Conservation (phyloP, 1,139 yeast species). For the Geotrichum cucujoidarum region DNA sequence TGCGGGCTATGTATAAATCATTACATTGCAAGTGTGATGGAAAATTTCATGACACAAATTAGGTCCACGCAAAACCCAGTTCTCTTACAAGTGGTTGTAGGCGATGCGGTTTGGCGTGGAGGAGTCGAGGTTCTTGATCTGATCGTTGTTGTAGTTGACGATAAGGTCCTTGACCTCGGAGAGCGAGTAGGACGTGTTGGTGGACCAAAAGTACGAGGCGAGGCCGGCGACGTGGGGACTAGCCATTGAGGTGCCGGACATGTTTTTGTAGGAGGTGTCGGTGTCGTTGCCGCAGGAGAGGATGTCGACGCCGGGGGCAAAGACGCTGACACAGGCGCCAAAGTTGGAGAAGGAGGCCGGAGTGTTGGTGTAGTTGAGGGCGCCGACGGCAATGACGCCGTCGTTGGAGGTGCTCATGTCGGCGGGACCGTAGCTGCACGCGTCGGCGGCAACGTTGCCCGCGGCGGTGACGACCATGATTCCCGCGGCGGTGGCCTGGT, state of each 20-base stretch:
- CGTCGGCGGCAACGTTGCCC: constrained; percentile 81
- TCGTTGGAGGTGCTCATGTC: constrained; percentile 52
- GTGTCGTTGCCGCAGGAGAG: constrained; percentile 53
- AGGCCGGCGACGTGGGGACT: constrained; percentile 83
- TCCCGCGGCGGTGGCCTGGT: constrained; percentile 79
- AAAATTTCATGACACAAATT: too few relatives aligned
- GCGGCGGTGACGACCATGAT: constrained; percentile 84
- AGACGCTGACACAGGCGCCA: constrained; percentile 80
- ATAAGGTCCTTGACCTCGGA: constrained; percentile 20
- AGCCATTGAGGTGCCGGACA: constrained; percentile 92
- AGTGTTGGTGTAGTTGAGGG: constrained; percentile 66
- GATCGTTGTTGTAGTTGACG: constrained; percentile 25
- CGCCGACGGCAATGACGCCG: constrained; percentile 58
- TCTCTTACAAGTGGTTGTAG: background rate
- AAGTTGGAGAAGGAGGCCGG: constrained; percentile 50
- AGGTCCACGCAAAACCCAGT: too few relatives aligned
- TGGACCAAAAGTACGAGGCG: constrained; percentile 24
- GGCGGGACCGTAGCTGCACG: constrained; percentile 81
- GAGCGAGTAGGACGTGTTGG: constrained; percentile 7
- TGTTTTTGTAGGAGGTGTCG: constrained; percentile 71
- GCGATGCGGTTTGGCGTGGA: constrained; percentile 30
- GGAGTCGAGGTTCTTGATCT: constrained; percentile 21
- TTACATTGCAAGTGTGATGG: background rate
- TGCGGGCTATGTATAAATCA: too few relatives aligned
- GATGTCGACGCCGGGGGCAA: constrained; percentile 80